Evolutionary conservation across 805 yeast genomes (phyloP).

Genomic region (Nakazawaea laoshanensis): DNA sequence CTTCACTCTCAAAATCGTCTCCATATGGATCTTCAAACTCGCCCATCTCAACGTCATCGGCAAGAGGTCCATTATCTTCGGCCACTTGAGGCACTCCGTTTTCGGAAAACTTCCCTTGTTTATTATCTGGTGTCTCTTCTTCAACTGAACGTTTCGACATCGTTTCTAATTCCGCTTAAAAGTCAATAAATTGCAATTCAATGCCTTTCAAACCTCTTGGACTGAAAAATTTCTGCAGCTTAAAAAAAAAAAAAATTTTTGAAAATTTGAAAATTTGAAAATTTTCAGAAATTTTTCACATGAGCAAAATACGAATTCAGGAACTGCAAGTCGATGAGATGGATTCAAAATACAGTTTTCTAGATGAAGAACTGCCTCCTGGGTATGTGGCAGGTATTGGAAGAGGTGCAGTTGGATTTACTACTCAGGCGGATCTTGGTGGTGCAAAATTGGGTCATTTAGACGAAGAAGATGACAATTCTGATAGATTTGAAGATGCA

Average conservation of each 20-base stretch:
- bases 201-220: too few species aligned
- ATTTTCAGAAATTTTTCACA: too few species aligned
- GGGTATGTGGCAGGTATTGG: slow-evolving; percentile 92
- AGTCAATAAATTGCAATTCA: too few species aligned
- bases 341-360: slow-evolving; percentile 28
- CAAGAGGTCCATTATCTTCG: slow-evolving; percentile 22
- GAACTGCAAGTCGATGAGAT: background rate
- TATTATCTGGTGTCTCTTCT: slow-evolving; percentile 11
- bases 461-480: slow-evolving; percentile 25
- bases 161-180: too few species aligned
- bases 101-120: slow-evolving; percentile 15
- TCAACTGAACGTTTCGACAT: slow-evolving; percentile 28
- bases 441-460: slow-evolving; percentile 27
- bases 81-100: slow-evolving; percentile 11
- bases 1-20: slow-evolving; percentile 89
- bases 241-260: too few species aligned
- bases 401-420: slow-evolving; percentile 91
- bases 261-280: too few species aligned
- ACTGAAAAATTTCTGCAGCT: too few species aligned
- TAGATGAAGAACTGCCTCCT: slow-evolving; percentile 80
- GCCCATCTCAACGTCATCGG: slow-evolving; percentile 54
- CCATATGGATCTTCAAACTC: slow-evolving; percentile 87
- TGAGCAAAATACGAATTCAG: too few species aligned
- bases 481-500: slow-evolving; percentile 18
- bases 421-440: slow-evolving; percentile 75